Evolutionary conservation across 2,329 filamentous ascomycete genomes (phyloP).

Genomic region (Cercospora sojina): DNA sequence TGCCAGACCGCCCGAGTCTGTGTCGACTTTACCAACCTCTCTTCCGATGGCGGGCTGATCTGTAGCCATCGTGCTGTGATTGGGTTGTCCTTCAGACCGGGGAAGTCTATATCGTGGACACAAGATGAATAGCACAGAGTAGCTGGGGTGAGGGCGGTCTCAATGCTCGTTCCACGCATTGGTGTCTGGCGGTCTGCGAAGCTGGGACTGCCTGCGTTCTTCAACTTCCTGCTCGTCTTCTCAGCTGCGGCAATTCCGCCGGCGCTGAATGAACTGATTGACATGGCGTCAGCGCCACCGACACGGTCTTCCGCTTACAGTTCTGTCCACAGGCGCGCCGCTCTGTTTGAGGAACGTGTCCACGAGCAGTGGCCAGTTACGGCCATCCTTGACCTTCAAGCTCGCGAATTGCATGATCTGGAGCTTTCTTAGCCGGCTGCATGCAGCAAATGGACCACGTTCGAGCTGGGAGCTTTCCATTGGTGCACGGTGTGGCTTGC

Average conservation of each 20-base stretch:
- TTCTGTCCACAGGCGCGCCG: background rate
- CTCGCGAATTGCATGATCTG: background rate
- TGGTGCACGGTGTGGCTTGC: no score
- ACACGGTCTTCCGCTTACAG: background rate
- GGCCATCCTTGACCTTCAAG: background rate
- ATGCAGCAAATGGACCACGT: background rate
- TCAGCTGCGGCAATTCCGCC: background rate
- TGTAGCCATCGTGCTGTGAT: background rate
- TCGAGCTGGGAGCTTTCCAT: background rate
- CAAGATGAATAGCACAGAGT: background rate
- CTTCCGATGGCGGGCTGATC: background rate
- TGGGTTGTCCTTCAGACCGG: background rate
- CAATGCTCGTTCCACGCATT: background rate
- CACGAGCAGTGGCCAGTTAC: background rate
- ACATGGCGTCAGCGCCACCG: background rate
- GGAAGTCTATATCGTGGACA: background rate
- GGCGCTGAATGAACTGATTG: background rate
- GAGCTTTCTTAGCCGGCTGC: background rate
- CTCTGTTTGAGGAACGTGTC: background rate
- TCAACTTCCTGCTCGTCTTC: background rate
- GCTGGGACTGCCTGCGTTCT: background rate
- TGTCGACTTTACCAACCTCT: background rate
- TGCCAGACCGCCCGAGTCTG: background rate
- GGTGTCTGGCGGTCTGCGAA: background rate
- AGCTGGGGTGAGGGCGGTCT: background rate